Base-by-base conservation (phyloP, 2,329 filamentous ascomycete genomes). In the Septoria petroselini region DNA sequence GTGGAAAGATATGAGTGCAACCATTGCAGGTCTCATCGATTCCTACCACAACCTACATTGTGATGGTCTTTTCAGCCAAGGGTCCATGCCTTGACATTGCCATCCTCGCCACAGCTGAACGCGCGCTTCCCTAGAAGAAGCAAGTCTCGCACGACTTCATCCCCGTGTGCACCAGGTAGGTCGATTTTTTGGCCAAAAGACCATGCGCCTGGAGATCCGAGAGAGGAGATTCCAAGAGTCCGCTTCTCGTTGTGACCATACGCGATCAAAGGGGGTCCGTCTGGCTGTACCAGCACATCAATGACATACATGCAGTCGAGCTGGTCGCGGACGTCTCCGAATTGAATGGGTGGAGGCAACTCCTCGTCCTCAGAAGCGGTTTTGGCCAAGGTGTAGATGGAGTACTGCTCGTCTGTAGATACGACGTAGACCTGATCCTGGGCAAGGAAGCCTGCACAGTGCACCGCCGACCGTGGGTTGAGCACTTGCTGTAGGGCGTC, bases 401-500 rank as follows among this genome's bases (percentile, higher is more conserved):
- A 83, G 55, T 90, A 79, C 51, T 81, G 83, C 72, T 93, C 88
- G 65, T 91, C 88, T 51, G 89, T 86, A 1, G 85, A 88, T 7
- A 91, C 70, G 3, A 85, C 85, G 56, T 82, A 88, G 25, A 90
- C 78, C 62, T 85, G 79, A 4, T 77, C 77, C 12, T 73, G 68
- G 48, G 74, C 80, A 47, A 91, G 72, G 70, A 90, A 91, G 4
- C 82, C 84, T 11, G 86, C 83, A 58, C 81, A 84, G 66, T 89
- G 86, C 56, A 91, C 80, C 0, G 86, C 88, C 27, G 83, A 81
- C 30, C 80, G 78, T 64, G 88, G 85, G 68, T 91, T 91, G 66
- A 91, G 83, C 9, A 88, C 86, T 68, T 89, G 85, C 51, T 86
- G 74, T 15, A 90, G 73, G 1, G 87, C 83, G 39, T 91, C 87